Conservation (phyloP, 2,329 filamentous ascomycete genomes). For the Colletotrichum musae region DNA sequence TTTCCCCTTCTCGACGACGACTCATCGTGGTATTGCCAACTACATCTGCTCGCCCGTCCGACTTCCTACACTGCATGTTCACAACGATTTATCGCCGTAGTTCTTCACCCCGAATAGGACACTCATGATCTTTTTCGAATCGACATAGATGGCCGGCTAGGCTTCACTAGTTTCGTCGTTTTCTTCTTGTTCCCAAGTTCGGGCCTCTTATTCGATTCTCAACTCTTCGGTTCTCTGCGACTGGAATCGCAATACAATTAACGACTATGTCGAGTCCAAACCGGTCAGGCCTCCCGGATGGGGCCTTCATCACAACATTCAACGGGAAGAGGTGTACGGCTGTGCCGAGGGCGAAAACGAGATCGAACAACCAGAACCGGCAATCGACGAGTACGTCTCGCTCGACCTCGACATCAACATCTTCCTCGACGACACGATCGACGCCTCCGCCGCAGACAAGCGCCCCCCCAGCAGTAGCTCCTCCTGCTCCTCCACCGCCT, state of each 20-base stretch:
- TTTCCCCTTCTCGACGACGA: too few species aligned
- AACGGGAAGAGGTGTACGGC: conserved; percentile 68
- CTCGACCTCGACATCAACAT: conserved; percentile 30
- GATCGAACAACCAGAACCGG: conserved; percentile 27
- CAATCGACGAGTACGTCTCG: conserved; percentile 31
- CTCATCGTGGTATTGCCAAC: too few species aligned
- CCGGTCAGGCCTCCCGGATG: conserved; percentile 55
- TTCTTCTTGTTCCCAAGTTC: conserved; percentile 41
- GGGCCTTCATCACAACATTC: conserved; percentile 65
- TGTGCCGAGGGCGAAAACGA: conserved; percentile 55
- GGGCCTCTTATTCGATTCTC: conserved; percentile 24
- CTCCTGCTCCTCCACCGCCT: conserved; percentile 14
- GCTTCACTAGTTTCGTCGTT: conserved; percentile 45
- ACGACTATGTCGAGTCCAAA: conserved; percentile 58
- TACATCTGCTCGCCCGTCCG: background rate
- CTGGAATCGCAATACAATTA: conserved; percentile 59
- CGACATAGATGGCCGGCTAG: conserved; percentile 42
- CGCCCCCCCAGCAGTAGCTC: conserved; percentile 8
- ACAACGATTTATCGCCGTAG: conserved; percentile 25
- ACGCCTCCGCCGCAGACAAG: conserved; percentile 32
- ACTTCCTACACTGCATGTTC: background rate
- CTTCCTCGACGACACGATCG: conserved; percentile 26
- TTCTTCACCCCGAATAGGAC: conserved; percentile 17
- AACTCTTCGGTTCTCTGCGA: conserved; percentile 52
- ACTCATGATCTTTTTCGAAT: conserved; percentile 34